Conservation (phyloP, 2,329 filamentous ascomycete genomes). For the Fusarium metavorans region DNA sequence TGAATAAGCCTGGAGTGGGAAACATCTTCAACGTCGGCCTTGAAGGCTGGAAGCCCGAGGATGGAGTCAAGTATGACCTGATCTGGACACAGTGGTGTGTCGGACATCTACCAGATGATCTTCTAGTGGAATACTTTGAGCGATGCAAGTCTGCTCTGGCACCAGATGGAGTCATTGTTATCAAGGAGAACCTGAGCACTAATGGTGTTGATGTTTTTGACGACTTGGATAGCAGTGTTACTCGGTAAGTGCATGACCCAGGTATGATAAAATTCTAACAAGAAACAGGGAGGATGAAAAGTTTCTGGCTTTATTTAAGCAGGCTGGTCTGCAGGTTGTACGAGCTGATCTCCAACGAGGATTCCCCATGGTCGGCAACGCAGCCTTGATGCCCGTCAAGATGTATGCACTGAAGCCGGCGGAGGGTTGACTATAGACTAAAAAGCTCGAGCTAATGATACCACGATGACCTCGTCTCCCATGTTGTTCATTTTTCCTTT, state of each 20-base stretch:
- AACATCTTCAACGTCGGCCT: slow-evolving; percentile 79
- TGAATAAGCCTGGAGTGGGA: slow-evolving; percentile 67
- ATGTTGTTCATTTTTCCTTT: neutral
- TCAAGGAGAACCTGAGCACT: slow-evolving; percentile 77
- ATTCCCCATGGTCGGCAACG: slow-evolving; percentile 60
- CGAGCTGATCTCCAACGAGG: slow-evolving; percentile 79
- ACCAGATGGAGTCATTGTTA: slow-evolving; percentile 48
- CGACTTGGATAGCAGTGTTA: slow-evolving; percentile 80
- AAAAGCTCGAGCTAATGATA: neutral
- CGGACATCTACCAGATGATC: slow-evolving; percentile 80
- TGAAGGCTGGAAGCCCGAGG: slow-evolving; percentile 72
- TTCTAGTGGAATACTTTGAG: slow-evolving; percentile 75
- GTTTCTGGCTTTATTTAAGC: slow-evolving; percentile 75
- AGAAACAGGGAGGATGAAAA: slow-evolving; percentile 73
- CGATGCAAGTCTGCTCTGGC: slow-evolving; percentile 63
- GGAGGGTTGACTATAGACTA: neutral
- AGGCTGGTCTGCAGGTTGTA: slow-evolving; percentile 76
- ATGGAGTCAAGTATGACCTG: slow-evolving; percentile 73
- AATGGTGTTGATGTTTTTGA: slow-evolving; percentile 77
- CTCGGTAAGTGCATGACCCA: slow-evolving; percentile 59
- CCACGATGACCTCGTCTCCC: neutral
- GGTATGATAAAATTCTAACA: neutral
- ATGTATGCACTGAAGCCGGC: slow-evolving; percentile 79
- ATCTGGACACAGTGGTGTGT: slow-evolving; percentile 95
- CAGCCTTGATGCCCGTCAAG: slow-evolving; percentile 75